Evolutionary conservation across 1,284 basidiomycete genomes (phyloP), one percentile per base, ranked within the genome.

Genomic region (Gomphus bonarii): DNA sequence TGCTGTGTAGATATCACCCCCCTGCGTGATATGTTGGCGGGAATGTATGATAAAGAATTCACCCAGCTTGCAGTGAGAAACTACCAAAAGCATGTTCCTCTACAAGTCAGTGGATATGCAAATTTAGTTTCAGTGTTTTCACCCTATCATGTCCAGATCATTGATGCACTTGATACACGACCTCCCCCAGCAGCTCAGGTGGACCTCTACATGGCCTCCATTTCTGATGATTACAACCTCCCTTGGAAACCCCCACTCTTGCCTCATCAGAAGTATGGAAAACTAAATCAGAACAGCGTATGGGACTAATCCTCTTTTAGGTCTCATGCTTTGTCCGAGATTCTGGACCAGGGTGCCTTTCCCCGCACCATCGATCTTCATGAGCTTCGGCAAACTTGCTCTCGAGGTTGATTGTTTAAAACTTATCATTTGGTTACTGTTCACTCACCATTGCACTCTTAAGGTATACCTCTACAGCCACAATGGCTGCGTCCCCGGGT

Each of bases 391-490:
- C 36, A 43, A 43, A 48, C 62, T 11, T 48, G 55, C 42, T 55
- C 57, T 9, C 49, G 57, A 38, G 62, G 62, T 60, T 25, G 14
- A 54, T 57, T 10, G 20, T 25, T 40, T 36, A 7, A 6, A 48
- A 44, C 46, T 14, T 56, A 30, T n/a, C 30, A 22, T 33, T 38
- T 1, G 40, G 14, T 18, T 31, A 42, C 12, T 54, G 16, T 25
- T 59, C 43, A 56, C 38, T 43, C 59, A 33, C 58, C 61, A 55
- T 58, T 51, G 51, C 11, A 16, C 43, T 44, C 22, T 12, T n/a
- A 62, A 88, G 85, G 85, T 57, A 76, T 88, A 49, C 84, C 86
- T 54, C 77, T 84, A 61, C 73, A 84, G 62, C 86, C 85, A 35
- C 68, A 75, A 14, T 88, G 85, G 84, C 70, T 88, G 58, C 76